These are phyloP conservation scores for Hortiboletus flavorubellus DNA, from an alignment of 768 basidiomycete species.

Conservation along the genomic window DNA sequence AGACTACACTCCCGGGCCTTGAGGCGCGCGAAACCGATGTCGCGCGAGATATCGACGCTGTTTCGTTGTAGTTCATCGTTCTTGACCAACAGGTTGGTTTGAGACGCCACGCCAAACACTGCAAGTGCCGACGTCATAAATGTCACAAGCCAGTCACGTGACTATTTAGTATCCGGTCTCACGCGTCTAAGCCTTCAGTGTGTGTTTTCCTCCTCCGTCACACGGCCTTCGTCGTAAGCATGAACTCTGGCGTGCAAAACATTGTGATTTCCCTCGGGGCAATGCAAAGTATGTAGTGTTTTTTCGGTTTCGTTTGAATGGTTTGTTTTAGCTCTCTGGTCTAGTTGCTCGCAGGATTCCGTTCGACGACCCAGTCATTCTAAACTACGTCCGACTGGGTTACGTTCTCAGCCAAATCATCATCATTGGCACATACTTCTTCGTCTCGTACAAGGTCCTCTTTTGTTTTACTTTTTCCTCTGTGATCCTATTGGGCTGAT, in stretches of 20 bases:
- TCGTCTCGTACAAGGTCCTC: constrained; percentile 62
- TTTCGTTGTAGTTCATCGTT: constrained; percentile 41
- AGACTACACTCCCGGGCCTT: constrained; percentile 67
- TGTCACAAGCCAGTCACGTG: constrained; percentile 11
- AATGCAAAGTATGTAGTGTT: constrained; percentile 68
- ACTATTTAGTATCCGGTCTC: neutral
- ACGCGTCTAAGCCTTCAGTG: neutral
- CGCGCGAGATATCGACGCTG: constrained; percentile 58
- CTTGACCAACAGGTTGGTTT: neutral
- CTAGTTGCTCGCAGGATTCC: constrained; percentile 88
- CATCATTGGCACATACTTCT: constrained; percentile 77
- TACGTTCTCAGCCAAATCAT: constrained; percentile 76
- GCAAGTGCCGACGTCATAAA: constrained; percentile 22
- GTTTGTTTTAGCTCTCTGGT: neutral
- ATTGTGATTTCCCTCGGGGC: constrained; percentile 87
- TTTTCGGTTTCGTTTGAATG: neutral
- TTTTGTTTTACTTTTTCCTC: neutral
- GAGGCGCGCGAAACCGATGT: constrained; percentile 67
- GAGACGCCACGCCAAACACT: neutral
- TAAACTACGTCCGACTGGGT: constrained; percentile 78
- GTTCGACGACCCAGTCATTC: constrained; percentile 81
- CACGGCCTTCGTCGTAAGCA: constrained; percentile 34
- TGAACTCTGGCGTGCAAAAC: constrained; percentile 78
- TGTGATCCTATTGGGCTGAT: neutral
- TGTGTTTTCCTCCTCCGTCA: constrained; percentile 12